Percentiles rank a stretch among this genome's conserved stretches.
phyloP scores from a whole-genome alignment of 768 basidiomycete species.

The Trametes sanguinea region DNA sequence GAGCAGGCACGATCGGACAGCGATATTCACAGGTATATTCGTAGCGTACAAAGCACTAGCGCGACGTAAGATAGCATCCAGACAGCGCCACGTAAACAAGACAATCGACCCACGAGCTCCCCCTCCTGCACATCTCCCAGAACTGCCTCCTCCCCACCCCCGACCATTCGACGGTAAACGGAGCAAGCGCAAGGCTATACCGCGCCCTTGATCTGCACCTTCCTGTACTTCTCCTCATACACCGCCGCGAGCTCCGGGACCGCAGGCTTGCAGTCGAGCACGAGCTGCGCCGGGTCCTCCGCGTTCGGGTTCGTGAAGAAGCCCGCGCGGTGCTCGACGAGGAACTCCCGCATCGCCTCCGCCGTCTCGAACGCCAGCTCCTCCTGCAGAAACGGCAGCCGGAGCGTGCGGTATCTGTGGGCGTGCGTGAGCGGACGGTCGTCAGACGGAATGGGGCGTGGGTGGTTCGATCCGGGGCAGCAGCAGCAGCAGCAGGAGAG shows the following conservation, averaged over 20 bases:
- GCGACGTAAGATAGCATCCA: slow-evolving; percentile 5
- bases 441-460: neutral
- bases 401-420: slow-evolving; percentile 77
- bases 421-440: neutral
- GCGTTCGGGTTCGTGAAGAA: slow-evolving; percentile 65
- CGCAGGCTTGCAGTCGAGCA: slow-evolving; percentile 73
- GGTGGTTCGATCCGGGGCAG: neutral
- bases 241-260: slow-evolving; percentile 56
- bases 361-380: slow-evolving; percentile 84
- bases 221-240: slow-evolving; percentile 81
- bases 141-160: neutral
- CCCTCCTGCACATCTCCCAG: neutral
- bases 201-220: slow-evolving; percentile 90
- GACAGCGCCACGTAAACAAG: slow-evolving; percentile 1
- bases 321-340: slow-evolving; percentile 67
- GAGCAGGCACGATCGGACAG: neutral
- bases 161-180: neutral
- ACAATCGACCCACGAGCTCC: neutral
- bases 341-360: slow-evolving; percentile 64
- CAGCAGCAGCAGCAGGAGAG: neutral
- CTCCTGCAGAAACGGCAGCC: slow-evolving; percentile 73
- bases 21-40: slow-evolving; percentile 16
- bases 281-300: slow-evolving; percentile 57
- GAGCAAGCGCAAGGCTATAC: slow-evolving; percentile 47
- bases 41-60: slow-evolving; percentile 13